Conservation (phyloP, 805 yeast species). For the Teunomyces funiuensis region DNA sequence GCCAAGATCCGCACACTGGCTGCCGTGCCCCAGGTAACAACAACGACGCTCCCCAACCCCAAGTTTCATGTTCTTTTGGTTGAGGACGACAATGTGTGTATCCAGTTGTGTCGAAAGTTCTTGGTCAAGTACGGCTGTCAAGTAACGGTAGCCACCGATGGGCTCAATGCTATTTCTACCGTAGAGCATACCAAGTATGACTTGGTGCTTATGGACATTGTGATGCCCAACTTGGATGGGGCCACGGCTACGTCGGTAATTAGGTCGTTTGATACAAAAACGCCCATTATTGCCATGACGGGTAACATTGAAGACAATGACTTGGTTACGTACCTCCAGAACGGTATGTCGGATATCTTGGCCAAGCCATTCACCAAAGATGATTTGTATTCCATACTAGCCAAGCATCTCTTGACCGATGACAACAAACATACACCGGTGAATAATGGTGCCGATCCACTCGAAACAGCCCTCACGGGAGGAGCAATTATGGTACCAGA, state of each 20-base stretch:
- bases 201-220: constrained; percentile 81
- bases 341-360: constrained; percentile 89
- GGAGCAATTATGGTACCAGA: neutral
- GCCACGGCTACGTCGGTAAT: constrained; percentile 90
- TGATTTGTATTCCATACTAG: constrained; percentile 74
- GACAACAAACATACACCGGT: constrained; percentile 6
- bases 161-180: constrained; percentile 79
- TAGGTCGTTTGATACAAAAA: constrained; percentile 75
- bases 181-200: constrained; percentile 69
- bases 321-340: constrained; percentile 72
- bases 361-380: constrained; percentile 93
- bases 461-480: neutral
- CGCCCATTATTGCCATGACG: constrained; percentile 94
- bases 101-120: constrained; percentile 79
- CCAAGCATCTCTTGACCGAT: constrained; percentile 62
- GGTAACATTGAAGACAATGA: constrained; percentile 85
- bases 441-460: neutral
- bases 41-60: constrained; percentile 28
- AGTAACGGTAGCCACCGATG: constrained; percentile 91
- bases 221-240: constrained; percentile 86
- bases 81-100: constrained; percentile 81
- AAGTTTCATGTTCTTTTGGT: constrained; percentile 73
- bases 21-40: constrained; percentile 8
- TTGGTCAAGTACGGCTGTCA: constrained; percentile 86
- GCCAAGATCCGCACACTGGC: neutral